Conservation (phyloP, 2,329 filamentous ascomycete genomes). For the Didymella glomerata region DNA sequence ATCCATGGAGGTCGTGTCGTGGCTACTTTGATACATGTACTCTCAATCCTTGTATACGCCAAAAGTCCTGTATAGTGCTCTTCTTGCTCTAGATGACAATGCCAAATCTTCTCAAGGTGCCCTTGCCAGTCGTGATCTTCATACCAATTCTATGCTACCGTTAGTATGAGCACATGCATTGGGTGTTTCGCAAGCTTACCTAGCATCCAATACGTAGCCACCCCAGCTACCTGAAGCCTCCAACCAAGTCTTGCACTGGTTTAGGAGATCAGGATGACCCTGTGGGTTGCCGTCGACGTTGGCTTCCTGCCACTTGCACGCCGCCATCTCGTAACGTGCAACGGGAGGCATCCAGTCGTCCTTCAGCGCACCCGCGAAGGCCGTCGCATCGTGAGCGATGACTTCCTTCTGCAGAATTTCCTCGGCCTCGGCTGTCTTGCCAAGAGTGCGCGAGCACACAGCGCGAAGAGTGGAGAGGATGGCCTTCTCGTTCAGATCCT, state of each 20-base stretch:
- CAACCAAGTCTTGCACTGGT: constrained; percentile 71
- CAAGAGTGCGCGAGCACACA: constrained; percentile 70
- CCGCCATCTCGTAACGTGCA: constrained; percentile 86
- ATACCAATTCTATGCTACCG: constrained; percentile 64
- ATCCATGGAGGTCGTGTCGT: neutral
- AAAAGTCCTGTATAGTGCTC: neutral
- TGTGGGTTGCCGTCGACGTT: constrained; percentile 50
- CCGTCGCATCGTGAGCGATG: constrained; percentile 63
- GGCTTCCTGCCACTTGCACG: constrained; percentile 77
- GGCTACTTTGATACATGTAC: neutral
- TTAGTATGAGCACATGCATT: neutral
- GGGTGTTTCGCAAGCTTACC: constrained; percentile 48
- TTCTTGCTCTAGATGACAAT: constrained; percentile 18
- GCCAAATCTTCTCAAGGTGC: constrained; percentile 62
- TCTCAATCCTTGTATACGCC: neutral
- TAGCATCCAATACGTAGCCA: constrained; percentile 74
- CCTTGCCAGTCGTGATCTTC: constrained; percentile 73
- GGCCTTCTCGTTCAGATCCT: constrained; percentile 67
- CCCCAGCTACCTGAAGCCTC: constrained; percentile 76
- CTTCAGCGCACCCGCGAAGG: constrained; percentile 67
- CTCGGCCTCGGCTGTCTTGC: constrained; percentile 70
- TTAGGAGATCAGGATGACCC: constrained; percentile 57
- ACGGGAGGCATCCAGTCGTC: constrained; percentile 78
- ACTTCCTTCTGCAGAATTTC: constrained; percentile 69
- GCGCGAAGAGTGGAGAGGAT: constrained; percentile 73